phyloP scores from a whole-genome alignment of 495 filamentous ascomycete genomes.

The Penicillium longicatenatum region DNA sequence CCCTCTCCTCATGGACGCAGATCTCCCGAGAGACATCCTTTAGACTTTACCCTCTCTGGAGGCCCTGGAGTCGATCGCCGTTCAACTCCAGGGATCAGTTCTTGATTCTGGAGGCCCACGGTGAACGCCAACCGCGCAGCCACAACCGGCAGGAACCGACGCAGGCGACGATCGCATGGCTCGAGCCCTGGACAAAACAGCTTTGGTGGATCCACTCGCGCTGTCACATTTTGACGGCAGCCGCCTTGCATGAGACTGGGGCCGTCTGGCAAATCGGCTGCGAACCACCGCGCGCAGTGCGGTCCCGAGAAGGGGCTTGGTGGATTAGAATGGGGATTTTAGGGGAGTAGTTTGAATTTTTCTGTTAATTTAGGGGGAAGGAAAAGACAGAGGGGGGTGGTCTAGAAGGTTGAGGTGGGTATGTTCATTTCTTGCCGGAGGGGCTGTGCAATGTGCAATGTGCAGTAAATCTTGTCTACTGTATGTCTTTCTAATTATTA shows the following conservation, averaged over 20 bases:
- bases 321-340: not conserved
- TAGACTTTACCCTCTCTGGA: not conserved
- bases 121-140: conserved; percentile 26
- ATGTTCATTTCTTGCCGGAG: not conserved
- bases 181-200: conserved; percentile 14
- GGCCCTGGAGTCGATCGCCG: not conserved
- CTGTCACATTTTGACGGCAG: conserved; percentile 27
- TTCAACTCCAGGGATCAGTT: conserved; percentile 3
- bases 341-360: not conserved
- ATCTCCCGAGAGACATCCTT: conserved; percentile 12
- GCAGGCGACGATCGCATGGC: conserved; percentile 29
- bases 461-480: not conserved
- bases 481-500: not conserved
- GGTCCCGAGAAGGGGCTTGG: not conserved
- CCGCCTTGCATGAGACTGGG: conserved; percentile 29
- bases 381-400: not conserved
- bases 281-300: conserved; percentile 9
- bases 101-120: conserved; percentile 5
- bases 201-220: conserved; percentile 26
- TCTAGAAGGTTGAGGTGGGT: not conserved
- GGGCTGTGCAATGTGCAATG: not conserved
- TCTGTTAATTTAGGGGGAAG: not conserved
- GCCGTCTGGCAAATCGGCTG: conserved; percentile 24
- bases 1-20: conserved; percentile 15
- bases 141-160: conserved; percentile 32